A percentile compares a stretch with the other conserved stretches of the same genome.
Evolutionary conservation across 768 basidiomycete species (phyloP).

Genomic region (Rhodotorula kratochvilovae): DNA sequence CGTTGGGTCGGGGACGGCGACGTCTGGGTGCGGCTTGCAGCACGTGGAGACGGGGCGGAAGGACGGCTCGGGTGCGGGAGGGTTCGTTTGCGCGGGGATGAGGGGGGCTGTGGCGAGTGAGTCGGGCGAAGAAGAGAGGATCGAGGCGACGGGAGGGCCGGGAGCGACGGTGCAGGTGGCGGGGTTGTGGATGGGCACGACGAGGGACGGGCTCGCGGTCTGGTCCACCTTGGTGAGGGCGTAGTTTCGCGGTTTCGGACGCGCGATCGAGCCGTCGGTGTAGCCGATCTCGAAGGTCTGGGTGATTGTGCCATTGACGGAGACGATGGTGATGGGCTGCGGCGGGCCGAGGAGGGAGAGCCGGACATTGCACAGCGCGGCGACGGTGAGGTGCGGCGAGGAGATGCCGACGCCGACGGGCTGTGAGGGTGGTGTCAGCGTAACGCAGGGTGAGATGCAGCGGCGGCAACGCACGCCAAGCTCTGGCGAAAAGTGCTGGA

Average conservation of each 20-base stretch:
- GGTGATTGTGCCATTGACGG: constrained; percentile 17
- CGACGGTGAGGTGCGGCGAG: constrained; percentile 31
- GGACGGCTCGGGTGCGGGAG: too few species aligned
- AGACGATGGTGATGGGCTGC: not conserved
- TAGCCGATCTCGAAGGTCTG: constrained; percentile 19
- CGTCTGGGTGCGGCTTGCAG: constrained; percentile 3
- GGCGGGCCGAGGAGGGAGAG: constrained; percentile 23
- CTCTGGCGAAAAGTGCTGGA: constrained; percentile 17
- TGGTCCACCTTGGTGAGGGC: constrained; percentile 21
- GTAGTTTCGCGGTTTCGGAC: constrained; percentile 3
- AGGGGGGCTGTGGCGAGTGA: rapidly evolving
- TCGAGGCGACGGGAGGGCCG: not conserved
- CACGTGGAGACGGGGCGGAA: constrained; percentile 1
- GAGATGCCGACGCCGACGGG: constrained; percentile 29
- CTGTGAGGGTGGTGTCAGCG: not conserved
- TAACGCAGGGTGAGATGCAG: not conserved
- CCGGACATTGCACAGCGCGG: constrained; percentile 23
- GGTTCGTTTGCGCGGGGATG: not conserved
- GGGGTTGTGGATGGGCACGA: constrained; percentile 8
- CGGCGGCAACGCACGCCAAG: constrained; percentile 8
- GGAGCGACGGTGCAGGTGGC: not conserved
- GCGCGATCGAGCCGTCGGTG: not conserved
- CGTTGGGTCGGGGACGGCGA: constrained; percentile 10
- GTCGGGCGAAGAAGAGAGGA: not conserved
- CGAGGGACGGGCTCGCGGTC: not conserved